These are phyloP conservation scores for Boletus insuetus DNA, from an alignment of 768 basidiomycete species.

Conservation along the genomic window DNA sequence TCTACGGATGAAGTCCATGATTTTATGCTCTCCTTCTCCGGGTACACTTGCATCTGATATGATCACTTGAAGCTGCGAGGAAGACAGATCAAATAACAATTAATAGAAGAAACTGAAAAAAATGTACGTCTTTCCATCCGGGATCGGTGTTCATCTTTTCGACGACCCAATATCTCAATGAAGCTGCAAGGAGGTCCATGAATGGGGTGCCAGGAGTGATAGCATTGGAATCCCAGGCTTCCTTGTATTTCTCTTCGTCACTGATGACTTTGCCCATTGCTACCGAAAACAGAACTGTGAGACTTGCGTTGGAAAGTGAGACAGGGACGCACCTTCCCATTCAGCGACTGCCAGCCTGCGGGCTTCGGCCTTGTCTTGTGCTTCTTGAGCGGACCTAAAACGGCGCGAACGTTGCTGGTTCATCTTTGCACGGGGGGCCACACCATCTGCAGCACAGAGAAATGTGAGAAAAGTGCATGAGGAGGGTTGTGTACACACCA, in stretches of 20 bases:
- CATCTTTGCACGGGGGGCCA: conserved; percentile 99
- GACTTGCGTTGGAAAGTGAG: not conserved
- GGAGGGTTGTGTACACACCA: conserved; percentile 49
- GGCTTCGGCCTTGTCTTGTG: conserved; percentile 89
- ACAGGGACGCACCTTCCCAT: conserved; percentile 67
- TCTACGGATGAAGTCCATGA: conserved; percentile 96
- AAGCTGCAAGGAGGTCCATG: conserved; percentile 88
- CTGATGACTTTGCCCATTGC: conserved; percentile 90
- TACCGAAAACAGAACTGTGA: conserved; percentile 28
- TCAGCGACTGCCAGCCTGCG: conserved; percentile 75
- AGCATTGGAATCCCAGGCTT: conserved; percentile 96
- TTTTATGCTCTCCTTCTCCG: conserved; percentile 99
- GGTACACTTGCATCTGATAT: conserved; percentile 97
- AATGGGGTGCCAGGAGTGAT: conserved; percentile 99
- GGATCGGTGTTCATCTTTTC: conserved; percentile 93
- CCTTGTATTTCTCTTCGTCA: conserved; percentile 81
- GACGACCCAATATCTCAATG: conserved; percentile 94
- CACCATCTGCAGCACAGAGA: conserved; percentile 65
- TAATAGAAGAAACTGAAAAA: not conserved
- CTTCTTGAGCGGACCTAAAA: conserved; percentile 93
- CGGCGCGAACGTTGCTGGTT: conserved; percentile 98
- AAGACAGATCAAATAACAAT: not conserved
- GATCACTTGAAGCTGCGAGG: conserved; percentile 79
- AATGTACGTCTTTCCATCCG: conserved; percentile 86
- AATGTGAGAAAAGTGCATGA: conserved; percentile 1